Percentiles rank a stretch among this genome's conserved stretches.
Evolutionary conservation across 257 asterid genomes (phyloP).

Genomic region (Coffea canephora): DNA sequence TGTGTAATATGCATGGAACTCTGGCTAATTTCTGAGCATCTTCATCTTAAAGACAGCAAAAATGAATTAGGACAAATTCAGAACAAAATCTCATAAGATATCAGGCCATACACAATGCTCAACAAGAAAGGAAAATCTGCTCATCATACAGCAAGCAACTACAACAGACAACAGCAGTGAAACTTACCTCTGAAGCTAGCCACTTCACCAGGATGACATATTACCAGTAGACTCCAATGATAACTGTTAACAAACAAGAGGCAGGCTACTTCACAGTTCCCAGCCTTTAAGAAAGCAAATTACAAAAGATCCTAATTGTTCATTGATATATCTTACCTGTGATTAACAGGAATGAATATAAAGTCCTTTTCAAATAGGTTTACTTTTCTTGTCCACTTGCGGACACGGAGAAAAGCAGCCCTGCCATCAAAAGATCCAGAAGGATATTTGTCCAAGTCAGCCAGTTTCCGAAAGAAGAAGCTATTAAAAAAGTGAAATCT

Average conservation of each 20-base stretch:
- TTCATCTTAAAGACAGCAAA: slow-evolving; percentile 41
- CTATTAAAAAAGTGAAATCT: slow-evolving; percentile 89
- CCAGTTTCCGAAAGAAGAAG: slow-evolving; percentile 91
- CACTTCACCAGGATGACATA: slow-evolving; percentile 87
- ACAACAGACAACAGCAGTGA: not conserved
- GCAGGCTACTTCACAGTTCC: not conserved
- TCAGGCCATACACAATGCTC: slow-evolving; percentile 11
- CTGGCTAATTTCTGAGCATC: slow-evolving; percentile 30
- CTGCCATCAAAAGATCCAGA: slow-evolving; percentile 79
- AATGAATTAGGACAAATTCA: not conserved
- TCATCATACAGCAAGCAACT: slow-evolving; percentile 5
- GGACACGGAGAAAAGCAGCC: slow-evolving; percentile 91
- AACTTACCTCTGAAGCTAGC: slow-evolving; percentile 70
- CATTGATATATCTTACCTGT: slow-evolving; percentile 56
- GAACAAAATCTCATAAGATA: not conserved
- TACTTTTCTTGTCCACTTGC: slow-evolving; percentile 96
- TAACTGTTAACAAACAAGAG: slow-evolving; percentile 47
- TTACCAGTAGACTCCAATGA: slow-evolving; percentile 91
- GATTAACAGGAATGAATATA: slow-evolving; percentile 86
- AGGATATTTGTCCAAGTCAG: slow-evolving; percentile 93
- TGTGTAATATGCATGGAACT: slow-evolving; percentile 51
- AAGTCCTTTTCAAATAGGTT: slow-evolving; percentile 87
- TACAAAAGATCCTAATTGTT: slow-evolving; percentile 1
- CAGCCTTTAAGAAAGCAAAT: not conserved
- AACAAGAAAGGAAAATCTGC: slow-evolving; percentile 1